phyloP scores from a whole-genome alignment of 306 rosid species.

The Vicia sativa region DNA sequence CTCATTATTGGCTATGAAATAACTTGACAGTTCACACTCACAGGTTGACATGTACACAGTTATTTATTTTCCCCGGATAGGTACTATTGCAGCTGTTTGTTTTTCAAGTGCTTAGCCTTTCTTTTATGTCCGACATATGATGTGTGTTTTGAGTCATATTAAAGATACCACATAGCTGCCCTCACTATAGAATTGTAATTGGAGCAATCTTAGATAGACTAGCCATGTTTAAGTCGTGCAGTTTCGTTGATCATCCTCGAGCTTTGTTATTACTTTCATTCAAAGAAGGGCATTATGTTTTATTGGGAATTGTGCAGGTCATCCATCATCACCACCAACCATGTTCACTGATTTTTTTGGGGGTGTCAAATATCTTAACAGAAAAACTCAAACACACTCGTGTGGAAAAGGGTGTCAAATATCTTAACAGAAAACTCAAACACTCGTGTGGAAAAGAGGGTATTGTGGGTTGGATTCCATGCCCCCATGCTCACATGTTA shows the following conservation, averaged over 20 bases:
- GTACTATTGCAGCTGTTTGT: conserved; percentile 16
- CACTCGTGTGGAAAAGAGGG: not conserved
- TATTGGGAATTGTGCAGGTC: not conserved
- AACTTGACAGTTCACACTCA: not conserved
- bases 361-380: not conserved
- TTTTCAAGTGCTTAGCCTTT: not conserved
- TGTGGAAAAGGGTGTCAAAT: not conserved
- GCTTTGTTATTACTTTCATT: not conserved
- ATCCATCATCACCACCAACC: no score
- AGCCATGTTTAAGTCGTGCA: not conserved
- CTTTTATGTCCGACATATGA: not conserved
- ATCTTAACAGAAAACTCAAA: not conserved
- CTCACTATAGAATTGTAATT: not conserved
- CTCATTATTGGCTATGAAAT: not conserved
- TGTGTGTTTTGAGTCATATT: conserved; percentile 8
- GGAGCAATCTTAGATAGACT: not conserved
- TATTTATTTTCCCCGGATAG: no score
- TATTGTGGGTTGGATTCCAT: not conserved
- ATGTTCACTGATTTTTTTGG: not conserved
- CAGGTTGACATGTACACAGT: conserved; percentile 9
- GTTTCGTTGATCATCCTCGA: conserved; percentile 14
- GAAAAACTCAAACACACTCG: not conserved
- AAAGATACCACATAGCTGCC: not conserved
- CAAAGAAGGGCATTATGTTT: no score
- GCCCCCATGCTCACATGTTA: no score